Evolutionary conservation across 2,329 filamentous ascomycete genomes (phyloP), one percentile per base, ranked within the genome.

Genomic region (Fusarium gaditjirri): DNA sequence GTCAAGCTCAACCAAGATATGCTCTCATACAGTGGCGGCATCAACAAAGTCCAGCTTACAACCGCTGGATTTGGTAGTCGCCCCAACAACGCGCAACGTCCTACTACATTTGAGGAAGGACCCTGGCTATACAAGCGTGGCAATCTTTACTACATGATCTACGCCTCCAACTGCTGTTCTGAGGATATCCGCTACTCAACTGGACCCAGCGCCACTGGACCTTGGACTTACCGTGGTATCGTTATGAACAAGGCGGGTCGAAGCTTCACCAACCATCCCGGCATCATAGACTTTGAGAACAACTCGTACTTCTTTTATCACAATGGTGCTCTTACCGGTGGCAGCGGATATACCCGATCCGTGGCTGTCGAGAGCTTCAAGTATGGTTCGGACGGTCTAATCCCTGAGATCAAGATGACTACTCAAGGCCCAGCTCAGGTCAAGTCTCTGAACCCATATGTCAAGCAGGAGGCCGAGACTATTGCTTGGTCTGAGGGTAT

Each of bases 81-180:
- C 0, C 61, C 50, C 0, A 65, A 65, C 33, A 65, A 50, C 4
- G 8, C 50, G 6, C 14, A 66, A 2, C 63, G 63, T 3, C 33
- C 27, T 27, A 83, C 81, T 12, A 72, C 80, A 1, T 83, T 79
- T 59, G 83, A 83, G 52, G 81, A 83, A 56, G 82, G 81, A 0
- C 78, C 82, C 0, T 83, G 82, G 82, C 65, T 83, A 12, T 80
- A 80, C 61, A 81, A 81, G 72, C 77, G 78, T 2, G 74, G 73
- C 4, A 61, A 61, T 8, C 82, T 80, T 1, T 83, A 83, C 70
- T 83, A 83, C 71, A 78, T 83, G 76, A 71, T 83, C 9, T 83
- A 82, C 47, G 81, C 81, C 3, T 81, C 78, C 8, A 83, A 83
- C 64, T 66, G 63, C 5, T 66, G 63, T 7, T 66, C 61, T 1